A percentile compares a stretch with the other conserved stretches of the same genome.
phyloP scores from a whole-genome alignment of 805 yeast genomes.

The Vanderwaltozyma tropicalis region DNA sequence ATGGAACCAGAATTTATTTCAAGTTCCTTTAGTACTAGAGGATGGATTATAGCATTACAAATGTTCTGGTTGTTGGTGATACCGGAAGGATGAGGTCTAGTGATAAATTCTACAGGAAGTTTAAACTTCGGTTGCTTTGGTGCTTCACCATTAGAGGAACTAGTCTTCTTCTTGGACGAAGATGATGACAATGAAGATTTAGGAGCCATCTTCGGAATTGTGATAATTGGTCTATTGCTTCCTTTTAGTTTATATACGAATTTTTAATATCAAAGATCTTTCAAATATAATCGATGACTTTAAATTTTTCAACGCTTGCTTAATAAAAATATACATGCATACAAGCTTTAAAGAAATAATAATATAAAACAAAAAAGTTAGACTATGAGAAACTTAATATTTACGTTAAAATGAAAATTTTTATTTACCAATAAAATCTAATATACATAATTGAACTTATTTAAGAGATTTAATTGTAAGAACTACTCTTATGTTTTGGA shows the following conservation, averaged over 20 bases:
- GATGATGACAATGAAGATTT: constrained; percentile 15
- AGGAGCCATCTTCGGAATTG: constrained; percentile 11
- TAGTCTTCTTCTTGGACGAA: constrained; percentile 20
- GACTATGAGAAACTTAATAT: too few relatives aligned
- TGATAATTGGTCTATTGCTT: too few relatives aligned
- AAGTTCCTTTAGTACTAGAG: constrained; percentile 36
- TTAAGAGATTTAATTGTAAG: constrained; percentile 29
- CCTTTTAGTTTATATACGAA: too few relatives aligned
- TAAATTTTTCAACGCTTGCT: too few relatives aligned
- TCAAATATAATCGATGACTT: too few relatives aligned
- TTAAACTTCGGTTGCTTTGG: constrained; percentile 24
- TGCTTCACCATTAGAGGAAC: constrained; percentile 10
- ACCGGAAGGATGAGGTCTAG: constrained; percentile 28
- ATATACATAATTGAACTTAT: too few relatives aligned
- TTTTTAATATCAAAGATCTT: too few relatives aligned
- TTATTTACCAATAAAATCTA: too few relatives aligned
- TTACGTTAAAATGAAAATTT: too few relatives aligned
- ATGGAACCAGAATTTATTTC: constrained; percentile 39
- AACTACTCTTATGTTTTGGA: constrained; percentile 93
- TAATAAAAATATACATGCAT: too few relatives aligned
- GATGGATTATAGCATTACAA: constrained; percentile 33
- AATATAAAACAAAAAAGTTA: too few relatives aligned
- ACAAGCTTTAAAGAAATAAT: too few relatives aligned
- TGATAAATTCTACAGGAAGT: constrained; percentile 31
- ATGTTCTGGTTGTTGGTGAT: constrained; percentile 23